Base-by-base conservation (phyloP, 169 alveolate species). In the Cyclospora cayetanensis region DNA sequence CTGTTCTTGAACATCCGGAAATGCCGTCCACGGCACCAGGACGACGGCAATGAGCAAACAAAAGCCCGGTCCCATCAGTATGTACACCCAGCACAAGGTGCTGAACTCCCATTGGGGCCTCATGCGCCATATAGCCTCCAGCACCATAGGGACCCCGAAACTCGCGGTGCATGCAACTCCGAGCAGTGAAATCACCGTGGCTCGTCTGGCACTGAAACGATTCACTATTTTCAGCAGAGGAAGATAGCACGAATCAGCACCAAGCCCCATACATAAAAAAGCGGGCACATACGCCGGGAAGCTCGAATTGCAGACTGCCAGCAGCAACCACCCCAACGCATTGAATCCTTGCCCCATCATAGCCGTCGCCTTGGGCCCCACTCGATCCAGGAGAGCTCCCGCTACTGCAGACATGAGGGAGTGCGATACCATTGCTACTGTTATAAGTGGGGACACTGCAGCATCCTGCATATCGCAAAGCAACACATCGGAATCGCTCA, bases 311-410 rank as follows among this genome's bases (percentile, higher is more conserved):
- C 63, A 34, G 22, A 18, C 1, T 1, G 79, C 77, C n/a, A 90
- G 86, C 53, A 90, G 39, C 42, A 39, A 25, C 94, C 94, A 90
- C 20, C 85, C 90, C 2, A 66, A 7, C 27, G 27, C 46, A 22
- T 79, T 77, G 27, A 90, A 42, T n/a, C 31, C 9, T 39, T 90
- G 94, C 1, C 94, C 94, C 22, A 90, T 5, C 65, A 77, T 52
- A 25, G 94, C 91, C 20, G 94, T 60, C 20, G 18, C 22, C 68
- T 90, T 90, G 9, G 94, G 94, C 22, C 94, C 82, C 66, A 90
- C 63, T 7, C 35, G 76, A 55, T 90, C 94, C 37, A 90, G 42
- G 20, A 90, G 52, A 25, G 94, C 66, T 5, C 94, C 94, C 1
- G 94, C 91, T 29, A 79, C 94, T 5, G 53, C 85, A 52, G 76